A percentile compares a stretch with the other conserved stretches of the same genome.
These are phyloP conservation scores for Globisporangium echinulatum DNA, from an alignment of 352 stramenopile genomes.

Conservation along the genomic window DNA sequence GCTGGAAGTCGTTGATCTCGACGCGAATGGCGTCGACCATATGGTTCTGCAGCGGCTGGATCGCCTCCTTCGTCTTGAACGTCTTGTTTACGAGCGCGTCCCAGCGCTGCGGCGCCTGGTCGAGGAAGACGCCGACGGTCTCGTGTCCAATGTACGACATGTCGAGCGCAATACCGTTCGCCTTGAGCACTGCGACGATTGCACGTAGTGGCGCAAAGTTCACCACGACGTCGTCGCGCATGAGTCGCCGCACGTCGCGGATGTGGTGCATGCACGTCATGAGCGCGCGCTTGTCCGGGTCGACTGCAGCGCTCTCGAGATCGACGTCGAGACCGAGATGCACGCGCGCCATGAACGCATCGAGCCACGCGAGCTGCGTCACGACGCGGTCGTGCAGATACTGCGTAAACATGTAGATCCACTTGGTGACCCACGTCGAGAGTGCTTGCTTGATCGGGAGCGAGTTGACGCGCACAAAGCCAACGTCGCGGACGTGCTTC, in stretches of 20 bases:
- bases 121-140: conserved; percentile 78
- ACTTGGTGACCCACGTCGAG: conserved; percentile 93
- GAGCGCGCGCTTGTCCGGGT: conserved; percentile 44
- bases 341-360: conserved; percentile 81
- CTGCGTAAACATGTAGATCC: conserved; percentile 93
- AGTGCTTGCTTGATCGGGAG: conserved; percentile 94
- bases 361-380: conserved; percentile 76
- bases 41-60: conserved; percentile 86
- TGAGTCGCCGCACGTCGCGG: conserved; percentile 77
- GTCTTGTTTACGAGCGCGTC: conserved; percentile 92
- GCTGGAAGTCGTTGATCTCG: conserved; percentile 70
- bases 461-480: conserved; percentile 90
- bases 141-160: conserved; percentile 82
- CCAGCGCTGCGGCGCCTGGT: conserved; percentile 86
- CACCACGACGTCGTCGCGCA: conserved; percentile 71
- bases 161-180: conserved; percentile 87
- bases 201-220: conserved; percentile 74
- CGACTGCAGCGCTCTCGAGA: conserved; percentile 28
- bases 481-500: conserved; percentile 82
- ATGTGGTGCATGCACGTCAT: conserved; percentile 90
- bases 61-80: conserved; percentile 90
- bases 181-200: conserved; percentile 78
- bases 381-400: conserved; percentile 89
- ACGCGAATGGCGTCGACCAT: conserved; percentile 79
- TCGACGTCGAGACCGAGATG: conserved; percentile 68